Base-by-base conservation (phyloP, 257 asterid species). In the Echites panduratus region DNA sequence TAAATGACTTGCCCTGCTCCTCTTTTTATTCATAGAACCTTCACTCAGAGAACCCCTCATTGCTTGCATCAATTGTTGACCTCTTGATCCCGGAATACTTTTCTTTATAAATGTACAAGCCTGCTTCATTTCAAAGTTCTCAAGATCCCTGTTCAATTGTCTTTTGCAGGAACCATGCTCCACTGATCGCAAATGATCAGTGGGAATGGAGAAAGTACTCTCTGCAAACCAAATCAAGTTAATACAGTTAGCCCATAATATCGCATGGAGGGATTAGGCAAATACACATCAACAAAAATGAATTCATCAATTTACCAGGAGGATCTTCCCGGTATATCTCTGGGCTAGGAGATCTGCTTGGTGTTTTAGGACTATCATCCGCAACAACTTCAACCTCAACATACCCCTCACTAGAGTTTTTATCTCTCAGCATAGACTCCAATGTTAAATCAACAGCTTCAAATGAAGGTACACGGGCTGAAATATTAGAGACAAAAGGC, bases 251-350 rank as follows among this genome's bases (percentile, higher is more conserved):
- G 58, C 57, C 26, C 35, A 29, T 66, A n/a, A 12, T 54, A 44
- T 22, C 27, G 68, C 45, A 49, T 22, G 59, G 32, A 40, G n/a
- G 68, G 66, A 58, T n/a, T n/a, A n/a, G n/a, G 7, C 52, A 19
- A 68, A 67, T 26, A 72, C 7, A 43, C 11, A 53, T 32, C n/a
- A n/a, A n/a, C 48, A 71, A 6, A 20, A 52, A 26, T 32, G 22
- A 26, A 47, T 27, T 70, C 50, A 24, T 9, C 27, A 66, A 59
- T 69, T 75, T 87, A 90, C 97, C 92, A 48, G 89, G 87, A 48
- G 89, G 84, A n/a, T 87, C 90, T 70, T 89, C 87, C 78, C 87
- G 79, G 80, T 85, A 85, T 61, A 87, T 84, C 79, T 90, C 98
- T n/a, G 96, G 96, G 76, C 96, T 89, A 52, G 92, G 84, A 75